Evolutionary conservation across 164 flowering plant genomes (phyloP), one percentile per base, ranked within the genome.

Genomic region (Euptelea pleiosperma): DNA sequence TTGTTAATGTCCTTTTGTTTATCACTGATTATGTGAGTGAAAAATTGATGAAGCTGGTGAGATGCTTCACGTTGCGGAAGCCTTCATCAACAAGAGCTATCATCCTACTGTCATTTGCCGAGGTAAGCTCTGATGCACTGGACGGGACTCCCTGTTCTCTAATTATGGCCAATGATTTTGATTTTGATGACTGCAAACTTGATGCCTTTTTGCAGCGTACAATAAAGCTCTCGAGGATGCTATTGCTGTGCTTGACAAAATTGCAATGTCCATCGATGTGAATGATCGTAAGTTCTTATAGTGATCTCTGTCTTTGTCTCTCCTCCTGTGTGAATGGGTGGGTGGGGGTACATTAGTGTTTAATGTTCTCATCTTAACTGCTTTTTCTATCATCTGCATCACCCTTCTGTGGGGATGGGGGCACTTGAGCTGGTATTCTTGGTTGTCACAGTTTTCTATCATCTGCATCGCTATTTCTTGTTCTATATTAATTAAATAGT

Each of bases 21-120:
- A 5, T 41, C 34, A 37, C 57, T 70, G 58, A 55, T 43, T 39
- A 16, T 55, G 53, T 61, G 30, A 4, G 50, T 54, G 9, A 12
- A 47, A 8, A 19, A 57, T 52, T 68, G 35, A 34, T 71, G 60
- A 39, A 91, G 96, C 96, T 77, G 98, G 98, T 58, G 98, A 91
- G 76, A 91, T 91, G 98, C 89, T 91, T 41, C 98, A 91, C 75
- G 96, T 91, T 52, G 96, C 93, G 0, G 95, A 91, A 78, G 98
- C 92, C 24, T 91, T 87, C 67, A 77, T 91, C 65, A 84, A 85
- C 63, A 89, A 89, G 68, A 82, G 61, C 22, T 89, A 77, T 70
- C 98, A 91, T 65, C 98, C 98, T 18, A 86, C 96, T 15, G 96
- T 91, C 39, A 85, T 91, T 36, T 89, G 96, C 68, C 79, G 92